phyloP scores from a whole-genome alignment of 2,329 filamentous ascomycete species.

The Fusarium luffae region DNA sequence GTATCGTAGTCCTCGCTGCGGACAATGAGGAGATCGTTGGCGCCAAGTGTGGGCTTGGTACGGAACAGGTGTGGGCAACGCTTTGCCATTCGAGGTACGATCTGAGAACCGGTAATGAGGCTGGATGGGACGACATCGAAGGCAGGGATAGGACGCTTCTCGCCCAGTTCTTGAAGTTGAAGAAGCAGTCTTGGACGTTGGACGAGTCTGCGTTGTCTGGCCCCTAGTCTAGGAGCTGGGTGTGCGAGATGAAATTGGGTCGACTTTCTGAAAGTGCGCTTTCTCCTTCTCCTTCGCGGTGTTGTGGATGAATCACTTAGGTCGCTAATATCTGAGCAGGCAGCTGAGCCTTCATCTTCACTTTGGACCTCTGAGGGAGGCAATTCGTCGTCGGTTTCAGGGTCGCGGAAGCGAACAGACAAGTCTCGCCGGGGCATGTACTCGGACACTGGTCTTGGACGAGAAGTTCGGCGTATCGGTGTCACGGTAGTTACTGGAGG shows the following conservation, averaged over 20 bases:
- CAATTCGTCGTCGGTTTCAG: constrained; percentile 47
- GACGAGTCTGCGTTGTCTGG: constrained; percentile 73
- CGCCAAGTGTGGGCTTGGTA: constrained; percentile 70
- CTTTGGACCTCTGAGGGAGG: constrained; percentile 46
- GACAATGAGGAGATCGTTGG: constrained; percentile 77
- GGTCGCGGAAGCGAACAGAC: constrained; percentile 59
- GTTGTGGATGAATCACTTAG: constrained; percentile 59
- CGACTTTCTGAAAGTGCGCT: constrained; percentile 63
- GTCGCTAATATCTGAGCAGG: constrained; percentile 57
- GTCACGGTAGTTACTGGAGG: constrained; percentile 25
- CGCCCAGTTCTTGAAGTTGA: constrained; percentile 75
- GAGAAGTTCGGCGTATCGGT: constrained; percentile 36
- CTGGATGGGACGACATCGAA: constrained; percentile 80
- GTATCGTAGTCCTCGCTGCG: constrained; percentile 73
- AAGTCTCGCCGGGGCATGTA: constrained; percentile 54
- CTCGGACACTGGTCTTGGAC: constrained; percentile 53
- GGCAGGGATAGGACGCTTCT: constrained; percentile 71
- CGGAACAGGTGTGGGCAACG: constrained; percentile 73
- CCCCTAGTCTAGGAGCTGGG: constrained; percentile 68
- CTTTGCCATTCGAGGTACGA: constrained; percentile 68
- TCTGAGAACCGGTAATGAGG: constrained; percentile 65
- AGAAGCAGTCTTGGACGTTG: constrained; percentile 76
- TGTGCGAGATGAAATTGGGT: constrained; percentile 76
- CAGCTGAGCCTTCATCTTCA: constrained; percentile 60
- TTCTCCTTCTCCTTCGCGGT: constrained; percentile 53